Evolutionary conservation across 257 asterid genomes (phyloP), one percentile per base, ranked within the genome.

Genomic region (Schizonepeta tenuifolia): DNA sequence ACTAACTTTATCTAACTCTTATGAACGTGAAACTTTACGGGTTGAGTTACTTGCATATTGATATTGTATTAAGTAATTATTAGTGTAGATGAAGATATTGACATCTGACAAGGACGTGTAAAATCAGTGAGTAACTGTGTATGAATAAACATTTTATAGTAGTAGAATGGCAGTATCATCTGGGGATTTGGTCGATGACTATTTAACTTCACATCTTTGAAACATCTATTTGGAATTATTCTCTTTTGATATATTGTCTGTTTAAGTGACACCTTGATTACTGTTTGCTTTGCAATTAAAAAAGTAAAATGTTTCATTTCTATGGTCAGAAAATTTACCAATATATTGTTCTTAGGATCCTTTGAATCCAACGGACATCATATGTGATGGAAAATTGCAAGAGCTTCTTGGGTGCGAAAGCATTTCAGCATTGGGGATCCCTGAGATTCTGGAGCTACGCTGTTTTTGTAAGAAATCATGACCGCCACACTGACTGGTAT

Each of bases 351-450:
- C 78, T 43, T 72, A 88, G 95, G 92, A 88, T 76, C 92, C 90
- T 53, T 35, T 75, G 57, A 86, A 89, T 70, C 67, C 85, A 18
- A 78, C 85, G 59, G 77, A 70, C 13, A 80, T 89, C 51, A 12
- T 62, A 10, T 87, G 96, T 75, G 93, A 89, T 67, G 83, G 78
- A 26, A 89, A 89, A 71, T 69, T 89, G 53, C 82, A 82, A 80
- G 88, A 83, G 74, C 88, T 87, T 74, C 83, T 89, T 49, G 93
- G 89, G 46, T 83, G 88, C 67, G 87, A 79, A 75, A 86, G 81
- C 79, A 80, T 87, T 67, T 87, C 93, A 64, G 88, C 88, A 40
- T 69, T 87, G 62, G 89, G 86, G 55, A 82, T 89, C 66, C 87
- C 89, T 38, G 87, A 89, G 82, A 79, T 80, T 84, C 70, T 87